Percentiles rank a stretch among this genome's conserved stretches.
phyloP scores from a whole-genome alignment of 371 early-diverging fungal genomes.

The Actinomortierella wolfii region DNA sequence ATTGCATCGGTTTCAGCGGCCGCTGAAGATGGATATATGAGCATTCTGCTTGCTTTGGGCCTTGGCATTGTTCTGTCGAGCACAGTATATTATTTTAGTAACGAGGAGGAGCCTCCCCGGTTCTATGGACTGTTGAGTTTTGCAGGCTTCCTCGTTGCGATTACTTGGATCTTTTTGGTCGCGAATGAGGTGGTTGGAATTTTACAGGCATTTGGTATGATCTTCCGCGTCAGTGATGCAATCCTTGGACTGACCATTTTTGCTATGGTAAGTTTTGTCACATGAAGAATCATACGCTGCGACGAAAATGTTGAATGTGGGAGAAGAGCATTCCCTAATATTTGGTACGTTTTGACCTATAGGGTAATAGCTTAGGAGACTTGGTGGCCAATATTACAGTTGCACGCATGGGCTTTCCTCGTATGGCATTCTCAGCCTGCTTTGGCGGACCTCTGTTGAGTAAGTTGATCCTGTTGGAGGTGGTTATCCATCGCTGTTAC shows the following conservation, averaged over 20 bases:
- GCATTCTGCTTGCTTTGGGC: slow-evolving; percentile 9
- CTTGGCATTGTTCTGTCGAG: slow-evolving; percentile 12
- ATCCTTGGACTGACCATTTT: slow-evolving; percentile 84
- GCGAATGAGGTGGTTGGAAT: slow-evolving; percentile 86
- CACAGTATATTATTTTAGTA: slow-evolving; percentile 18
- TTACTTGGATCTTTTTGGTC: slow-evolving; percentile 82
- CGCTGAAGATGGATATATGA: slow-evolving; percentile 19
- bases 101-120: slow-evolving; percentile 30
- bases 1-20: slow-evolving; percentile 10
- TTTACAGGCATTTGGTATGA: slow-evolving; percentile 75
- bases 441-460: slow-evolving; percentile 87
- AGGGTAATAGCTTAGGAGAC: slow-evolving; percentile 88
- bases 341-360: slow-evolving; percentile 16
- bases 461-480: slow-evolving; percentile 40
- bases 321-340: too few relatives aligned
- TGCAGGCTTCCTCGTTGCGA: slow-evolving; percentile 72
- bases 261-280: slow-evolving; percentile 62
- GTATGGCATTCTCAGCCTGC: slow-evolving; percentile 88
- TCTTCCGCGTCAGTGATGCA: slow-evolving; percentile 76
- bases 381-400: slow-evolving; percentile 85
- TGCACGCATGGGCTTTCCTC: slow-evolving; percentile 82
- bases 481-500: not conserved
- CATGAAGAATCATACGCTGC: too few relatives aligned
- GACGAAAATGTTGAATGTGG: too few relatives aligned
- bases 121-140: slow-evolving; percentile 55